phyloP scores from a whole-genome alignment of 2,329 filamentous ascomycete species.

The Lomentospora prolificans region DNA sequence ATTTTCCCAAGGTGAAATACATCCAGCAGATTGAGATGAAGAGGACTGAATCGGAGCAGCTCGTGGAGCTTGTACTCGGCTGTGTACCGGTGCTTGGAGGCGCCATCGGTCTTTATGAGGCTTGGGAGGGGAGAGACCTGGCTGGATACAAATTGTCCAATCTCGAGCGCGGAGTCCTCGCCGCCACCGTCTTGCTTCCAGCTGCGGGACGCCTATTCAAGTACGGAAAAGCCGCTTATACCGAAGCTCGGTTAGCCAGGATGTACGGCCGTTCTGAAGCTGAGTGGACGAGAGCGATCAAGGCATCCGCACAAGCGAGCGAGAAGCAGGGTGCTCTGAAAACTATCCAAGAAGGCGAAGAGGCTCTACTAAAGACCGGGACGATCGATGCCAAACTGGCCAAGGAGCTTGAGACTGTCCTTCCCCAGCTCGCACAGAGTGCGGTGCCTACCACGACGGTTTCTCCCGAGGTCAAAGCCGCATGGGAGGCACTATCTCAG shows the following conservation, averaged over 20 bases:
- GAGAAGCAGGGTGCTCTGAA: background rate
- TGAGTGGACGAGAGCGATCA: background rate
- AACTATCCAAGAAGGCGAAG: background rate
- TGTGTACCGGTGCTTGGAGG: background rate
- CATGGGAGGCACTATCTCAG: background rate
- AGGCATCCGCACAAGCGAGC: background rate
- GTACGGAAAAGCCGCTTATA: background rate
- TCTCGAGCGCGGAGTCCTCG: background rate
- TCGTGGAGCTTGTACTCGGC: background rate
- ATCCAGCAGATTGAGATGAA: background rate
- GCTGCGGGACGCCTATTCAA: background rate
- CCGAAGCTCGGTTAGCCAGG: background rate
- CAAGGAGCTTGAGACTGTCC: background rate
- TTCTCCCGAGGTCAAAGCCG: background rate
- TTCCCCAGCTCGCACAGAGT: background rate
- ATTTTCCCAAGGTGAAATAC: background rate
- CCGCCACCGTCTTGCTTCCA: background rate
- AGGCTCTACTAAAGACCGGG: background rate
- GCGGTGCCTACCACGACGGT: background rate
- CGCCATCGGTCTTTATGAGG: background rate
- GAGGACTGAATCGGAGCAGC: background rate
- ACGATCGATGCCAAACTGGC: background rate
- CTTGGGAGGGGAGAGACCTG: background rate
- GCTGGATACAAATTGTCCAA: background rate
- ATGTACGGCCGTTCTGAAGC: background rate